Evolutionary conservation across 495 filamentous ascomycete genomes (phyloP).

Genomic region (Annulohypoxylon maeteangense): DNA sequence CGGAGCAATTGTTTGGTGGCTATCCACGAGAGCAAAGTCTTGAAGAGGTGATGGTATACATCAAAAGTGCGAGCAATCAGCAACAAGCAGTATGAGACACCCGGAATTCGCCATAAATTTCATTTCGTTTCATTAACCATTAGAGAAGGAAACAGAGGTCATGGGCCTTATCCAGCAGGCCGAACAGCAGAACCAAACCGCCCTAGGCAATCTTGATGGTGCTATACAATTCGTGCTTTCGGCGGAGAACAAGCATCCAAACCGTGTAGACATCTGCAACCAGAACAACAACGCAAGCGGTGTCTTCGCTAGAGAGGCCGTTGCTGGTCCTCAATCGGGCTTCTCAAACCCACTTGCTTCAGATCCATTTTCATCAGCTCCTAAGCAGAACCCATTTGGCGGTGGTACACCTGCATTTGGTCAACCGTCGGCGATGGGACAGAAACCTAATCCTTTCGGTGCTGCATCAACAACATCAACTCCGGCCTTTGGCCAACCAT

Average conservation of each 20-base stretch:
- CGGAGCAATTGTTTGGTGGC: conserved; percentile 83
- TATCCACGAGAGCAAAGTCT: conserved; percentile 80
- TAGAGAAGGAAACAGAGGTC: conserved; percentile 67
- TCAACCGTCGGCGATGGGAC: conserved; percentile 55
- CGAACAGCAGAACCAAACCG: conserved; percentile 73
- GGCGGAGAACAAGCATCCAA: conserved; percentile 78
- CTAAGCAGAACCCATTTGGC: conserved; percentile 43
- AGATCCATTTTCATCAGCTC: conserved; percentile 51
- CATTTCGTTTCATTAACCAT: conserved; percentile 16
- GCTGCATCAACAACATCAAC: conserved; percentile 48
- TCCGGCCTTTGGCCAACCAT: conserved; percentile 56
- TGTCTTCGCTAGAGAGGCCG: conserved; percentile 40
- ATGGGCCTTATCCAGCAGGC: conserved; percentile 66
- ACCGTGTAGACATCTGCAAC: conserved; percentile 77
- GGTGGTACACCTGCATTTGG: conserved; percentile 52
- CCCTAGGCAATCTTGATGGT: conserved; percentile 72
- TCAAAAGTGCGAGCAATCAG: conserved; percentile 70
- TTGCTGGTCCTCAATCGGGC: conserved; percentile 21
- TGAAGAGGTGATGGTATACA: conserved; percentile 80
- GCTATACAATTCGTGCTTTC: conserved; percentile 78
- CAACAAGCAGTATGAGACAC: conserved; percentile 65
- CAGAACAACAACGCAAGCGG: conserved; percentile 46
- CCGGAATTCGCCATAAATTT: background rate
- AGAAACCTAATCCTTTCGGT: conserved; percentile 55
- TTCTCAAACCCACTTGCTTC: conserved; percentile 43